Base-by-base conservation (phyloP, 2,329 filamentous ascomycete genomes). In the Trichoderma guizhouense region DNA sequence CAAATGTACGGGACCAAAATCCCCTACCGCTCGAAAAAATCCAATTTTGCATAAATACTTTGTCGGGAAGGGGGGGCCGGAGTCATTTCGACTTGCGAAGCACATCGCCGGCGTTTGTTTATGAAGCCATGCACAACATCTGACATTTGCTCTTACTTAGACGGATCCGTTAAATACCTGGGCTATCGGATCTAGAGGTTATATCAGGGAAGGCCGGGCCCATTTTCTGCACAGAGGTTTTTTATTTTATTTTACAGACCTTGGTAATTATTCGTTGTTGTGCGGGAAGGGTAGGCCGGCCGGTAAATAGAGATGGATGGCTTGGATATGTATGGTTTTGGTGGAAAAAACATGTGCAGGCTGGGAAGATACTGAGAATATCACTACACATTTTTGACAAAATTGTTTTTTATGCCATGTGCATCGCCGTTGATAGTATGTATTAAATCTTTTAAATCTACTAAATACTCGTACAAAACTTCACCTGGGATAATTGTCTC, bases 101-200 rank as follows among this genome's bases (percentile, higher is more conserved):
- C 47, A 53, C 66, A 69, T 69, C 21, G 66, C 66, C 57, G 66
- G 57, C 66, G 57, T 69, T 62, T 51, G 57, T 53, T 69, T 69
- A 53, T 51, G 57, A 53, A 69, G 57, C 66, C 66, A 34, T 69
- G 66, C 66, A 53, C 28, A 51, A 69, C 57, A 61, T 69, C 30
- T 62, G 18, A 53, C 47, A 8, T 28, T 53, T 53, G 47, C 36
- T 60, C 43, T 61, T 32, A 36, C 18, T 69, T 62, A 69, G 57
- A 62, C n/a, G 51, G 66, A 62, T 51, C 55, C 57, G 66, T 34
- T 36, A 53, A 53, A 34, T 69, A 53, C 32, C 21, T 69, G 39
- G 39, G 66, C 36, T 36, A 51, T 69, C 57, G 57, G 55, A 62
- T 62, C 64, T 67, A 67, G 51, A 67, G 64, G 32, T 39, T 67